These are phyloP conservation scores for Pseudogymnoascus sp. DNA, from an alignment of 2,329 filamentous ascomycete genomes.

Conservation along the genomic window DNA sequence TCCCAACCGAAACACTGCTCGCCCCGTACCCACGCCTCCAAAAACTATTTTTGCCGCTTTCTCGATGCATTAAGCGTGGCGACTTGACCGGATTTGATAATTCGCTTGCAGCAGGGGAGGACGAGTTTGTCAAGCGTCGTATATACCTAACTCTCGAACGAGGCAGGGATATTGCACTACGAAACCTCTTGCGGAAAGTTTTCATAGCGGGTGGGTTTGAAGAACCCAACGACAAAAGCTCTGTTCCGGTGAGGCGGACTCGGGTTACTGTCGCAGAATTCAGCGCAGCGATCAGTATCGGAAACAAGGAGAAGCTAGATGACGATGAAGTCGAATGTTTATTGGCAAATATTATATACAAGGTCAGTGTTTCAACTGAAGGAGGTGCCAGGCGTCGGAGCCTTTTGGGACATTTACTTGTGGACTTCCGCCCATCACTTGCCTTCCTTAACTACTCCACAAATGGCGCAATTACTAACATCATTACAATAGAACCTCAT, in stretches of 20 bases:
- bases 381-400: neutral
- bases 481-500: slow-evolving; percentile 40
- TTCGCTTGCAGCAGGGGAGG: slow-evolving; percentile 71
- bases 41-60: slow-evolving; percentile 68
- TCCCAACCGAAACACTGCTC: slow-evolving; percentile 66
- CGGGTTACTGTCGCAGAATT: slow-evolving; percentile 80
- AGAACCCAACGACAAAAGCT: slow-evolving; percentile 59
- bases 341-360: slow-evolving; percentile 95
- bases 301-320: slow-evolving; percentile 59
- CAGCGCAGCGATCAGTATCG: slow-evolving; percentile 70
- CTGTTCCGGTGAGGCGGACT: slow-evolving; percentile 57
- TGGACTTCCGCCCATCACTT: neutral
- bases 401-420: neutral
- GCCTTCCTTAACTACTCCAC: neutral
- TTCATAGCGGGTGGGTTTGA: slow-evolving; percentile 79
- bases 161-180: slow-evolving; percentile 80
- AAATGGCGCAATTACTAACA: slow-evolving; percentile 24
- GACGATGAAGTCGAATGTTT: slow-evolving; percentile 92
- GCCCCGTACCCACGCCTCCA: slow-evolving; percentile 68
- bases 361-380: slow-evolving; percentile 47
- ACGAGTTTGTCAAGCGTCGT: slow-evolving; percentile 85
- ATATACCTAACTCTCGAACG: slow-evolving; percentile 94
- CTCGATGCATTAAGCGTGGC: slow-evolving; percentile 69
- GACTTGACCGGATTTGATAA: slow-evolving; percentile 77
- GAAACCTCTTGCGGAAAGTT: slow-evolving; percentile 87